These are phyloP conservation scores for Priceomyces castillae DNA, from an alignment of 805 yeast species.

Conservation along the genomic window DNA sequence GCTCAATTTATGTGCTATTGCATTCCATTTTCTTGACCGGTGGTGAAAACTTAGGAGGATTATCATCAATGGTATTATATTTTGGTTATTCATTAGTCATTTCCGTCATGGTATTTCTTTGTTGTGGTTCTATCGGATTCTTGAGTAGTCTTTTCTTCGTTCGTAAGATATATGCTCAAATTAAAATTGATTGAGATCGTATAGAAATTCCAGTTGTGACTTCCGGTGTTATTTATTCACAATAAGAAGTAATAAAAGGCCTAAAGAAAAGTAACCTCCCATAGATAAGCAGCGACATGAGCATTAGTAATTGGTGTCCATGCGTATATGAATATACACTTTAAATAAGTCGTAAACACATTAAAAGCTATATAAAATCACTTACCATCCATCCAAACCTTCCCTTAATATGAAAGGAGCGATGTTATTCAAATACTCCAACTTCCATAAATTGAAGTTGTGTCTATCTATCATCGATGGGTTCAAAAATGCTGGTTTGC, in stretches of 20 bases:
- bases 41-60: constrained; percentile 62
- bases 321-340: background rate
- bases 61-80: constrained; percentile 74
- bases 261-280: background rate
- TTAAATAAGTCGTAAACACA: constrained; percentile 4
- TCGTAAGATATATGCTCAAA: constrained; percentile 74
- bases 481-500: constrained; percentile 2
- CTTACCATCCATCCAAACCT: constrained; percentile 37
- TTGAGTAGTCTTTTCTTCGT: constrained; percentile 70
- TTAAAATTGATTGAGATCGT: constrained; percentile 65
- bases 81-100: constrained; percentile 78
- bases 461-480: constrained; percentile 3
- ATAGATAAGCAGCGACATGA: background rate
- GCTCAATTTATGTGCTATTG: constrained; percentile 77
- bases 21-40: constrained; percentile 77
- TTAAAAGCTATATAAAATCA: constrained; percentile 1
- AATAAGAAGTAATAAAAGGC: background rate
- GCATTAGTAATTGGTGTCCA: background rate
- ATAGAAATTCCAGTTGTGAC: too few species aligned
- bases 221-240: background rate
- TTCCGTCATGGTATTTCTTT: constrained; percentile 66
- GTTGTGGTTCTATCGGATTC: constrained; percentile 89
- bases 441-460: constrained; percentile 17
- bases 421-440: constrained; percentile 17
- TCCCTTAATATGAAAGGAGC: constrained; percentile 31